Evolutionary conservation across 1,284 basidiomycete species (phyloP).

Genomic region (Ustilago esculenta): DNA sequence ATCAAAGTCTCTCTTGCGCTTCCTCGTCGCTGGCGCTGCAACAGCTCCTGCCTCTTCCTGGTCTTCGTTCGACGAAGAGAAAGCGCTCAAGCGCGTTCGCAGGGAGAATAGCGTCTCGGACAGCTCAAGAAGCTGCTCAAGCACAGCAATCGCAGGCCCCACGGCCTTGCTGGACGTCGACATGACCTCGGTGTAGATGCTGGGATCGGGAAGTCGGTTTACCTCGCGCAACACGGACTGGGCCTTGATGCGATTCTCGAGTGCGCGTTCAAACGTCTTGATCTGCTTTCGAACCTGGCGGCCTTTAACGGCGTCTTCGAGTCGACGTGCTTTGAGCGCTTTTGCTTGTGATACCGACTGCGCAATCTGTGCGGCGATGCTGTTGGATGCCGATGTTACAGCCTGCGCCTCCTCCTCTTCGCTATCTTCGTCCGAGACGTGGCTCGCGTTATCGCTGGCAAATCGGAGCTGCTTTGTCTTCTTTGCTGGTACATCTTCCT

Average conservation of each 20-base stretch:
- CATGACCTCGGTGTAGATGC: conserved; percentile 9
- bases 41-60: background rate
- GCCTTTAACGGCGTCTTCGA: conserved; percentile 60
- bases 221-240: conserved; percentile 48
- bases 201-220: conserved; percentile 34
- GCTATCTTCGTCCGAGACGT: background rate
- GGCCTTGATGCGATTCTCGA: conserved; percentile 58
- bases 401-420: conserved; percentile 4
- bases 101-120: conserved; percentile 41
- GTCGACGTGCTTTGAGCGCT: conserved; percentile 41
- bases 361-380: conserved; percentile 44
- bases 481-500: conserved; percentile 2
- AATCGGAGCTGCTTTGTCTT: conserved; percentile 33
- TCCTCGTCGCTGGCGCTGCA: conserved; percentile 19
- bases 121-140: conserved; percentile 37
- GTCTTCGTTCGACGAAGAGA: conserved; percentile 9
- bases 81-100: conserved; percentile 9
- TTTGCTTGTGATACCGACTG: conserved; percentile 43
- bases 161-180: conserved; percentile 1
- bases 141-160: conserved; percentile 13
- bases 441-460: conserved; percentile 10
- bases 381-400: conserved; percentile 18
- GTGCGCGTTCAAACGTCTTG: conserved; percentile 53
- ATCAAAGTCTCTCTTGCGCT: conserved; percentile 43
- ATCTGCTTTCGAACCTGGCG: conserved; percentile 57